Base-by-base conservation (phyloP, 768 basidiomycete genomes). In the Tremella yokohamensis region DNA sequence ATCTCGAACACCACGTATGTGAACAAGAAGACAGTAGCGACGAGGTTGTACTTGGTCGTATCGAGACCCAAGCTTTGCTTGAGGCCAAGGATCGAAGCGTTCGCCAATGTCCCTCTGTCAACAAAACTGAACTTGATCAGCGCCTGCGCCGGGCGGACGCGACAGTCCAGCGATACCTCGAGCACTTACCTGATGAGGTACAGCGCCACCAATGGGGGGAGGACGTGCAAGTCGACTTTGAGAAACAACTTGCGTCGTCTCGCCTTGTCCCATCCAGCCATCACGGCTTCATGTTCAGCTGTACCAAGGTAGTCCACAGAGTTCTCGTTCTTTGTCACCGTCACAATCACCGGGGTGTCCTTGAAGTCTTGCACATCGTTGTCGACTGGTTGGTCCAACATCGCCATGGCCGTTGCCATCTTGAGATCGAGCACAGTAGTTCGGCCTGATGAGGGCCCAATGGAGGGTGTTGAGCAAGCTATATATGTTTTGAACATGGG, bases 81-180 rank as follows among this genome's bases (percentile, higher is more conserved):
- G 42, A 45, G 4, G 34, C 60, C 60, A 18, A 55, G 44, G 49
- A 55, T 56, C 8, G 45, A 45, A 13, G 60, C 60, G 34, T 56
- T 56, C 37, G 58, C 58, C 20, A 60, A 38, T 11, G 58, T 40
- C 16, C 19, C 26, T 24, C 58, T 40, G 26, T 45, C 42, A 45
- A 45, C 22, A 15, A 45, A 45, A 45, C 42, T 45, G 15, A 45
- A 45, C 4, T 18, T 16, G 42, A 22, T 45, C 42, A 45, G 42
- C 42, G 4, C 22, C 4, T 22, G n/a, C 39, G 8, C 42, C 42
- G n/a, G n/a, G 8, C 4, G n/a, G 42, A 15, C 7, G 4, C 42
- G 42, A 45, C 15, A 3, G 8, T 34, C 11, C 6, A 4, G 6
- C 29, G 6, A 34, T 34, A 11, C 29, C 29, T 34, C 29, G 6